These are phyloP conservation scores for Kwoniella heveanensis DNA, from an alignment of 768 basidiomycete species.

Conservation along the genomic window DNA sequence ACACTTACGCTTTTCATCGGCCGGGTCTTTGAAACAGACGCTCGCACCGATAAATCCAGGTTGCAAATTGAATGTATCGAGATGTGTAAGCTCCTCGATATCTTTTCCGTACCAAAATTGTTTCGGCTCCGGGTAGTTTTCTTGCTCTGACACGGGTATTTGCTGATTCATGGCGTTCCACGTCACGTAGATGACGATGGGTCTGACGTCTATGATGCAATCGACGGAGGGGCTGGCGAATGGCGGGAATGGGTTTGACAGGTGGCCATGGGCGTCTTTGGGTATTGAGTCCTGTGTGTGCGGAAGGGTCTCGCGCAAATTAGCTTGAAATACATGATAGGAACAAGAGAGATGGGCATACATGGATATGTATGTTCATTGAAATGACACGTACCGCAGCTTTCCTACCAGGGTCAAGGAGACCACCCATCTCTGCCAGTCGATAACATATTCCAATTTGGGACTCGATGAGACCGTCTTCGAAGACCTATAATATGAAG, in stretches of 20 bases:
- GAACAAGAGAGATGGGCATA: too few species aligned
- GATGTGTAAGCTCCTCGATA: slow-evolving; percentile 65
- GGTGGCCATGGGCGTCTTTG: neutral
- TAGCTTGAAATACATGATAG: too few species aligned
- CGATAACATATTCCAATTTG: slow-evolving; percentile 67
- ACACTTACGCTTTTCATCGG: slow-evolving; percentile 17
- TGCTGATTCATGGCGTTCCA: slow-evolving; percentile 89
- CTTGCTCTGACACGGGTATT: slow-evolving; percentile 66
- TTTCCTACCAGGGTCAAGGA: slow-evolving; percentile 72
- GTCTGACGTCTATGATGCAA: slow-evolving; percentile 68
- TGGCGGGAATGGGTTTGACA: slow-evolving; percentile 11
- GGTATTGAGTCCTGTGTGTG: slow-evolving; percentile 4
- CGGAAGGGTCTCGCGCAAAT: too few species aligned
- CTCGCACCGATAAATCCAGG: slow-evolving; percentile 75
- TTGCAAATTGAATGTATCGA: slow-evolving; percentile 65
- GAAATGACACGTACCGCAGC: slow-evolving; percentile 59
- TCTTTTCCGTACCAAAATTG: slow-evolving; percentile 74
- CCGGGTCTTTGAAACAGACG: slow-evolving; percentile 63
- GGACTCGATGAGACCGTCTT: slow-evolving; percentile 76
- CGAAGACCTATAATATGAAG: slow-evolving; percentile 66
- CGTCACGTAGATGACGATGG: slow-evolving; percentile 74
- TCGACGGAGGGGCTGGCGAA: slow-evolving; percentile 21
- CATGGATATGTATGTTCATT: too few species aligned
- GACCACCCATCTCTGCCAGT: slow-evolving; percentile 75
- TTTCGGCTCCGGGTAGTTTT: slow-evolving; percentile 66